A percentile compares a stretch with the other conserved stretches of the same genome.
phyloP scores from a whole-genome alignment of 352 stramenopile species.

The Phytophthora pini region DNA sequence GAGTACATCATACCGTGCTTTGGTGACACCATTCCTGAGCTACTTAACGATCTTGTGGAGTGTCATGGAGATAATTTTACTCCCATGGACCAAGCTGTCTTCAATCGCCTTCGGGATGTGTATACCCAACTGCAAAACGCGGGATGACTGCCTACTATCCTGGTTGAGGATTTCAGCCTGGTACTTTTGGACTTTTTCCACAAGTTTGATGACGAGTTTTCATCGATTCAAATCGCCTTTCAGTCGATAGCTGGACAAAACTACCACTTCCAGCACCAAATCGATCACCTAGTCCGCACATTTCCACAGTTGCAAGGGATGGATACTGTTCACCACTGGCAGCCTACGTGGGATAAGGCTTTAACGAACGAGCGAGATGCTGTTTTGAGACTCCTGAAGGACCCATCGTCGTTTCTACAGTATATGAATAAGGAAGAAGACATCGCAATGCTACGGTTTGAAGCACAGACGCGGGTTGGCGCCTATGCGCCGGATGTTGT shows the following conservation, averaged over 20 bases:
- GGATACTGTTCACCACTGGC: constrained; percentile 28
- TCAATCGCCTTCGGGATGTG: constrained; percentile 22
- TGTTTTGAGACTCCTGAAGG: constrained; percentile 23
- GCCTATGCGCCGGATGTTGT: constrained; percentile 29
- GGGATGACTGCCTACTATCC: constrained; percentile 9
- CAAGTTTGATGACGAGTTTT: constrained; percentile 12
- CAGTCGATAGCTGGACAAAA: constrained; percentile 30
- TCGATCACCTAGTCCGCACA: constrained; percentile 24
- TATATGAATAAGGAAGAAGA: constrained; percentile 13
- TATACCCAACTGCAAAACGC: constrained; percentile 22
- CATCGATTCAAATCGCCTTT: constrained; percentile 16
- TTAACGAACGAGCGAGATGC: constrained; percentile 17
- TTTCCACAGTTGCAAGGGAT: constrained; percentile 21
- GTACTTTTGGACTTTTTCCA: constrained; percentile 15
- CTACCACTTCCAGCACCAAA: constrained; percentile 29
- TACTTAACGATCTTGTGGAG: constrained; percentile 10
- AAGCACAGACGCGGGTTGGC: constrained; percentile 31
- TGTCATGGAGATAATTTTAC: constrained; percentile 12
- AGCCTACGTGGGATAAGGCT: constrained; percentile 37
- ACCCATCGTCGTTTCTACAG: constrained; percentile 24
- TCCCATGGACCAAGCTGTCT: constrained; percentile 16
- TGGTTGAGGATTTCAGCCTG: constrained; percentile 35
- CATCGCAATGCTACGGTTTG: constrained; percentile 32
- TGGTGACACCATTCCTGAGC: constrained; percentile 2
- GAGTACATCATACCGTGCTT: constrained; percentile 13